Evolutionary conservation across 768 basidiomycete genomes (phyloP), one percentile per base, ranked within the genome.

Genomic region (Megacollybia marginata): DNA sequence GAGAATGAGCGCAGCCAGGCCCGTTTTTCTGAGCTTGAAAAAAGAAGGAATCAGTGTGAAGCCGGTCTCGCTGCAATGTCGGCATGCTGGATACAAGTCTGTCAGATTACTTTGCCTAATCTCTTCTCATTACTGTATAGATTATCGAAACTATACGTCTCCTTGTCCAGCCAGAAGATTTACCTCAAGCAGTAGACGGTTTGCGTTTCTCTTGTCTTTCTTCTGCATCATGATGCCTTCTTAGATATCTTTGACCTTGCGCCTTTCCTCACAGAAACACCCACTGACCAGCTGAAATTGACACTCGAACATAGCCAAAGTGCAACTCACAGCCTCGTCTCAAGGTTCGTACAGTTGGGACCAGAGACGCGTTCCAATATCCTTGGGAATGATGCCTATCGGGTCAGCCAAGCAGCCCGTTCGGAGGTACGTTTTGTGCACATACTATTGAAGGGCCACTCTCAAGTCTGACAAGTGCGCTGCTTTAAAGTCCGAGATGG

Each of bases 31-130:
- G 77, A 83, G 55, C 63, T 92, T 31, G 85, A 89, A 62, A 72
- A 71, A 52, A 75, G 80, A 55, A 83, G 82, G 62, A 72, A 66
- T 47, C 78, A 76, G 18, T 84, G 80, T 56, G 84, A 90, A 62
- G 81, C 82, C 2, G 80, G 85, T 52, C 61, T 91, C 50, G 78
- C 81, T 48, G 84, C 82, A 31, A 82, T 91, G 57, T 79, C 84
- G 33, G 82, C 85, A 5, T 89, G 85, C 60, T 92, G 90, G 89
- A 72, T 76, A 47, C 84, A 87, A 73, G 86, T 91, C 65, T 48
- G n/a, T n/a, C n/a, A n/a, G n/a, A n/a, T n/a, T n/a, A n/a, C n/a
- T n/a, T n/a, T n/a, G n/a, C n/a, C 42, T 52, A 32, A 49, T 45
- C 23, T 51, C 44, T 33, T 47, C 40, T 45, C n/a, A 48, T 2